A percentile compares a stretch with the other conserved stretches of the same genome.
Evolutionary conservation across 2,329 filamentous ascomycete species (phyloP).

Genomic region (Cladosporium sp.): DNA sequence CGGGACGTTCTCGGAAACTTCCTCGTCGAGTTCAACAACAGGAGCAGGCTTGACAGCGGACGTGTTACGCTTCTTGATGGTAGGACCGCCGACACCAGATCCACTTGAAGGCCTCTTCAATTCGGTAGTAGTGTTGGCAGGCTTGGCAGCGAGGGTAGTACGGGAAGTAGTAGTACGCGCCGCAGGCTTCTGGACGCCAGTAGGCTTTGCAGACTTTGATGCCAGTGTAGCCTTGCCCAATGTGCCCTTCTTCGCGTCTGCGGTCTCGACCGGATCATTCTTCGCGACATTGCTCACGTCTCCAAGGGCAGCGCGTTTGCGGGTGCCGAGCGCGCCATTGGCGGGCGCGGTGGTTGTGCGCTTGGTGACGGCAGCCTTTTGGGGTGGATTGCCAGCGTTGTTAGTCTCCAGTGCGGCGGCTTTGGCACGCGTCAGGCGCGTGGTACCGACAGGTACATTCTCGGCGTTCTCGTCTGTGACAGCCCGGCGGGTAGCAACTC

Average conservation of each 20-base stretch:
- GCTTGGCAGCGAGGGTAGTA: conserved; percentile 66
- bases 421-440: conserved; percentile 91
- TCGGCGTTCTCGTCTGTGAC: conserved; percentile 94
- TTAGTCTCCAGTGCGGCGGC: conserved; percentile 65
- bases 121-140: conserved; percentile 65
- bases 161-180: conserved; percentile 48
- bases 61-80: conserved; percentile 69
- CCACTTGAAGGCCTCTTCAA: conserved; percentile 74
- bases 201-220: conserved; percentile 76
- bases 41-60: conserved; percentile 57
- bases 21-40: conserved; percentile 37
- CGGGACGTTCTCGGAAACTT: conserved; percentile 66
- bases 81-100: conserved; percentile 64
- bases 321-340: conserved; percentile 46
- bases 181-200: conserved; percentile 75
- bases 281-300: conserved; percentile 97
- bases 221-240: conserved; percentile 65
- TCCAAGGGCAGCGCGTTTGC: conserved; percentile 80
- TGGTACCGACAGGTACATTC: conserved; percentile 64
- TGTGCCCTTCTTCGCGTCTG: conserved; percentile 52
- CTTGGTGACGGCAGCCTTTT: conserved; percentile 50
- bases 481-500: conserved; percentile 68
- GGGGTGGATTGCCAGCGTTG: conserved; percentile 60
- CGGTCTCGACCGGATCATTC: conserved; percentile 66
- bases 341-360: conserved; percentile 47